Conservation (phyloP, 2,329 filamentous ascomycete genomes). For the Davidsoniella australis region DNA sequence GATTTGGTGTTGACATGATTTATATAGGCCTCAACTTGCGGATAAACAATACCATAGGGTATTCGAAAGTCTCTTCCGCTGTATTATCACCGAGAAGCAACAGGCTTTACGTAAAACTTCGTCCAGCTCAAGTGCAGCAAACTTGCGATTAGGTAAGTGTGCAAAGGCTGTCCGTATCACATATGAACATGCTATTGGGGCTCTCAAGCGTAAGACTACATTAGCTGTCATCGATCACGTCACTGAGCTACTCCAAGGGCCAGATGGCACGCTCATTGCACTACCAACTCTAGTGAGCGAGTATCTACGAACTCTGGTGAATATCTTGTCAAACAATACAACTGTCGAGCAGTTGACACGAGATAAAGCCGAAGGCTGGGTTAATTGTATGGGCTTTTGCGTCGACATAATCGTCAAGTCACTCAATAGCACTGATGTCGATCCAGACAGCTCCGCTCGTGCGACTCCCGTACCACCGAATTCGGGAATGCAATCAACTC, state of each 20-base stretch:
- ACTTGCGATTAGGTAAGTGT: conserved; percentile 46
- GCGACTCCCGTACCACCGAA: too few relatives aligned
- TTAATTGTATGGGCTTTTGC: conserved; percentile 53
- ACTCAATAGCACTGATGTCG: conserved; percentile 23
- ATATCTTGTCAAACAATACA: conserved; percentile 52
- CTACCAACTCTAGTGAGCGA: conserved; percentile 45
- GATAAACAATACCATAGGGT: conserved; percentile 71
- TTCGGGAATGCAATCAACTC: too few relatives aligned
- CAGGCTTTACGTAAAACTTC: conserved; percentile 39
- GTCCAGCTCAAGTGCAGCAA: conserved; percentile 30
- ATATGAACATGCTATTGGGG: conserved; percentile 50
- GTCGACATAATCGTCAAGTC: conserved; percentile 41
- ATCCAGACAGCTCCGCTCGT: background rate
- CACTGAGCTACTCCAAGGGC: conserved; percentile 49
- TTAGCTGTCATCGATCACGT: conserved; percentile 68
- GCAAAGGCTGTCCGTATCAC: conserved; percentile 55
- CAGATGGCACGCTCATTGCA: conserved; percentile 45
- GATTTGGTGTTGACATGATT: background rate
- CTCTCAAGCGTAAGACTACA: conserved; percentile 61
- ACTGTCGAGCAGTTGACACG: conserved; percentile 64
- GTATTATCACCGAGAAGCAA: conserved; percentile 49
- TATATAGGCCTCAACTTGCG: conserved; percentile 28
- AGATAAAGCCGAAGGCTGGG: conserved; percentile 44
- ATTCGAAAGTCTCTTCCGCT: conserved; percentile 64
- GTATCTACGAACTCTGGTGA: conserved; percentile 60